phyloP scores from a whole-genome alignment of 306 rosid species.

The Vicia villosa region DNA sequence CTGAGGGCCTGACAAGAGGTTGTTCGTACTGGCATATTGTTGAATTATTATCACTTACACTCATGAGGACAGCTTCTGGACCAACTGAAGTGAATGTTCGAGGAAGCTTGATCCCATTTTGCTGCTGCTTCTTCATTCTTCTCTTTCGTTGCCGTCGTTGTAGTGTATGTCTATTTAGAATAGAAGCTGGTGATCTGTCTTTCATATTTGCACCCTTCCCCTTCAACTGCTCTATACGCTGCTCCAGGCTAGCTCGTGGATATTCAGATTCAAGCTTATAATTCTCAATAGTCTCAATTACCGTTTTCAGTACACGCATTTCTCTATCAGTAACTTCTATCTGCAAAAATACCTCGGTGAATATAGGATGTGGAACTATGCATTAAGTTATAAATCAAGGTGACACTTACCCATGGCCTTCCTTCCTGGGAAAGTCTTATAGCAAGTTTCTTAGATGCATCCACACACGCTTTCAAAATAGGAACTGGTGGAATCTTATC shows the following conservation, averaged over 20 bases:
- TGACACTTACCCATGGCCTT: conserved; percentile 57
- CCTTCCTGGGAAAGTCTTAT: conserved; percentile 56
- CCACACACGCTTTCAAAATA: conserved; percentile 61
- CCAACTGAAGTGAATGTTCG: conserved; percentile 43
- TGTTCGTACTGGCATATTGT: conserved; percentile 47
- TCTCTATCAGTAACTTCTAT: conserved; percentile 63
- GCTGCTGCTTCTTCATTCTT: conserved; percentile 37
- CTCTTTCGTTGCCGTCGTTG: conserved; percentile 37
- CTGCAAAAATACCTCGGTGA: conserved; percentile 50
- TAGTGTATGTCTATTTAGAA: conserved; percentile 38
- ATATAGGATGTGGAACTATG: conserved; percentile 31
- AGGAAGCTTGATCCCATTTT: conserved; percentile 55
- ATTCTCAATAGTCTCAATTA: conserved; percentile 59
- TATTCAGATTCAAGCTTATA: conserved; percentile 66
- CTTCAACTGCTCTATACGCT: conserved; percentile 62
- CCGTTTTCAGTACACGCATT: conserved; percentile 59
- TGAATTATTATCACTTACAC: conserved; percentile 12
- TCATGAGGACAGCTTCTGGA: conserved; percentile 20
- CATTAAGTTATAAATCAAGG: conserved; percentile 26
- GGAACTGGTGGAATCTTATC: conserved; percentile 72
- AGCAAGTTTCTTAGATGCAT: conserved; percentile 55
- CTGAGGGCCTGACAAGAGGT: conserved; percentile 47
- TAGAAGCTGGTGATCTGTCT: conserved; percentile 40
- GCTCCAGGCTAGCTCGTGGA: conserved; percentile 57
- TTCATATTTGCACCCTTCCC: conserved; percentile 33